These are phyloP conservation scores for Nitzschia palea DNA, from an alignment of 108 stramenopile genomes.

Conservation along the genomic window DNA sequence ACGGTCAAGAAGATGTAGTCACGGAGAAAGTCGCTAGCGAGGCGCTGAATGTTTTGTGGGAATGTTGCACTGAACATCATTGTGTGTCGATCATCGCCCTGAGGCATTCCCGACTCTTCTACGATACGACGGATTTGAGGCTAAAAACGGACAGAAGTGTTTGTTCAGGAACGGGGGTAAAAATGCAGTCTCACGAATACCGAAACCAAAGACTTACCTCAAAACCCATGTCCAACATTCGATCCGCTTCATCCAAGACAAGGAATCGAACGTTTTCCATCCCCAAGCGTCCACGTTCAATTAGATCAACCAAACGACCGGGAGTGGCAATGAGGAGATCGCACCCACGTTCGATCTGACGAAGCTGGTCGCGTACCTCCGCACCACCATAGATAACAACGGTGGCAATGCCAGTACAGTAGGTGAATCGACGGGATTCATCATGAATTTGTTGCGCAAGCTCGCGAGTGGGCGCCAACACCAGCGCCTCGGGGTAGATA, in stretches of 20 bases:
- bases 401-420: slow-evolving; percentile 92
- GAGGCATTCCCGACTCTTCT: slow-evolving; percentile 72
- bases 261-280: slow-evolving; percentile 81
- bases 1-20: slow-evolving; percentile 97
- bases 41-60: slow-evolving; percentile 89
- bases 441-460: slow-evolving; percentile 97
- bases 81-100: slow-evolving; percentile 85
- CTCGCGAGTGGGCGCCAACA: slow-evolving; percentile 98
- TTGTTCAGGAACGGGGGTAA: background rate
- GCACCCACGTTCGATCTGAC: slow-evolving; percentile 79
- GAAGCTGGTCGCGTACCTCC: slow-evolving; percentile 89
- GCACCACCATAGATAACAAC: slow-evolving; percentile 97
- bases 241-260: slow-evolving; percentile 98
- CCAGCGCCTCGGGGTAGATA: slow-evolving; percentile 82
- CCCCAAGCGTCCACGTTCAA: slow-evolving; percentile 88
- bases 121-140: slow-evolving; percentile 91
- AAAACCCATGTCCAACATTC: slow-evolving; percentile 99
- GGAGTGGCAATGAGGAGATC: slow-evolving; percentile 99
- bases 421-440: slow-evolving; percentile 94
- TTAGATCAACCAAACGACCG: slow-evolving; percentile 95
- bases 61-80: slow-evolving; percentile 99
- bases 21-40: slow-evolving; percentile 92
- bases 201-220: slow-evolving; percentile 35
- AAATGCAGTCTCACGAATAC: background rate
- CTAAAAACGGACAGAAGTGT: slow-evolving; percentile 13